These are phyloP conservation scores for Quambalaria eucalypti DNA, from an alignment of 1,284 basidiomycete genomes.

Conservation along the genomic window DNA sequence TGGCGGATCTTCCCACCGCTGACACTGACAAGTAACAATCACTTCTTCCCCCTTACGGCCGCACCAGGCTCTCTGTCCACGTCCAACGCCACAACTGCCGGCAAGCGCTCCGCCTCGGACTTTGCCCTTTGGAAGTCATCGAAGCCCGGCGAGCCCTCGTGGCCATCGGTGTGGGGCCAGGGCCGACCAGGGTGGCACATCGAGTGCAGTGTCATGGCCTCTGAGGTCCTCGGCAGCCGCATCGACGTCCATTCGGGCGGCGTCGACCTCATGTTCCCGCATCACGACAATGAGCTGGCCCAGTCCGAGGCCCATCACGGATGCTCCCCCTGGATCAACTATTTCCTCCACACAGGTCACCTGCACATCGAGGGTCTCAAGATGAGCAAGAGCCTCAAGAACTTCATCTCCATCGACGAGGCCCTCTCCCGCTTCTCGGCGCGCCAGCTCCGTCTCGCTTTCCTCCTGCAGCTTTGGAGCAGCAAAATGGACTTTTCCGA, in stretches of 20 bases:
- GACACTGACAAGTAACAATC: slow-evolving; percentile 6
- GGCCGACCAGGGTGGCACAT: slow-evolving; percentile 99
- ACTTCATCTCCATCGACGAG: slow-evolving; percentile 97
- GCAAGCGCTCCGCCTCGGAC: slow-evolving; percentile 60
- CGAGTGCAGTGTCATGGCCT: slow-evolving; percentile 98
- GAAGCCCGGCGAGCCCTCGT: slow-evolving; percentile 93
- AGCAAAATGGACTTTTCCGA: slow-evolving; percentile 90
- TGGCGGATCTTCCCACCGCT: background rate
- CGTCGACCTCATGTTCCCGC: slow-evolving; percentile 92
- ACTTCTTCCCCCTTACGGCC: background rate
- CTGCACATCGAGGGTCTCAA: slow-evolving; percentile 97
- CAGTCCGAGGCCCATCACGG: slow-evolving; percentile 78
- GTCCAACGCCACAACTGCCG: slow-evolving; percentile 50
- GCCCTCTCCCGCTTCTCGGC: slow-evolving; percentile 77
- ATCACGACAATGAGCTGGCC: slow-evolving; percentile 98
- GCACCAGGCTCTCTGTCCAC: slow-evolving; percentile 55
- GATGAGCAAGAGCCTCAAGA: slow-evolving; percentile 99
- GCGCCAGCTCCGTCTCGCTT: slow-evolving; percentile 85
- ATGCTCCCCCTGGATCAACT: slow-evolving; percentile 92
- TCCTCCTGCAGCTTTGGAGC: slow-evolving; percentile 86
- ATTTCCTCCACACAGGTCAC: slow-evolving; percentile 97
- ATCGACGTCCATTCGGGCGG: slow-evolving; percentile 99
- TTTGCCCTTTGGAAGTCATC: slow-evolving; percentile 98
- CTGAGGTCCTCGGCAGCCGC: slow-evolving; percentile 75
- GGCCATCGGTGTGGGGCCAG: slow-evolving; percentile 90